Percentiles rank a stretch among this genome's conserved stretches.
These are phyloP conservation scores for Lentinula detonsa DNA, from an alignment of 768 basidiomycete species.

Conservation along the genomic window DNA sequence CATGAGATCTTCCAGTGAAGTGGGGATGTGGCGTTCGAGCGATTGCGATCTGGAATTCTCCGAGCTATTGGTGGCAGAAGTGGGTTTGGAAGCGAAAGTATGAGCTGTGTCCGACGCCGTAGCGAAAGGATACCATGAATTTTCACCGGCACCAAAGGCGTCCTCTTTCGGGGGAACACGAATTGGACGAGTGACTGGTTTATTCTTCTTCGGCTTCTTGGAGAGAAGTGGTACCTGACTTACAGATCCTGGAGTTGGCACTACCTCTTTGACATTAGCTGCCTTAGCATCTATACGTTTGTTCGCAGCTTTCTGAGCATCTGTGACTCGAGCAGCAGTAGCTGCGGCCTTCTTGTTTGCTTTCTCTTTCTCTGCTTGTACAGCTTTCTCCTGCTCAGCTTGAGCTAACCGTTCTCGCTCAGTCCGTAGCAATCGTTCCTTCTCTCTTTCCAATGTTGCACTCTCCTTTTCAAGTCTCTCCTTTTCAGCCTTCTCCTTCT, in stretches of 20 bases:
- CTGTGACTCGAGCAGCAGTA: conserved; percentile 3
- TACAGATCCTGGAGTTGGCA: conserved; percentile 24
- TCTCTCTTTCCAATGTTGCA: conserved; percentile 27
- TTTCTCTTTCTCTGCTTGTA: conserved; percentile 18
- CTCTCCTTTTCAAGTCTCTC: conserved; percentile 35
- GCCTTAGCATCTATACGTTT: conserved; percentile 12
- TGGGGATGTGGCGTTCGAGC: conserved; percentile 42
- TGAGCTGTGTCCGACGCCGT: conserved; percentile 39
- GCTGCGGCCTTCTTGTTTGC: not conserved
- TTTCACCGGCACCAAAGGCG: conserved; percentile 31
- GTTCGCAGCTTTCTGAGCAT: conserved; percentile 12
- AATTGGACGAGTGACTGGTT: conserved; percentile 53
- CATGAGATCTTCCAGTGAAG: conserved; percentile 58
- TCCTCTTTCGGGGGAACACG: conserved; percentile 55
- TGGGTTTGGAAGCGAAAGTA: conserved; percentile 24
- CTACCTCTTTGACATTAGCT: conserved; percentile 11
- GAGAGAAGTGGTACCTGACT: conserved; percentile 71
- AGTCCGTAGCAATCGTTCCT: conserved; percentile 24
- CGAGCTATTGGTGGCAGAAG: conserved; percentile 40
- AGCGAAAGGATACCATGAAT: conserved; percentile 36
- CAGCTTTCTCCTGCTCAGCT: conserved; percentile 26
- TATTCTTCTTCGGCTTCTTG: conserved; percentile 81
- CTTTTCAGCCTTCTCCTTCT: conserved; percentile 28
- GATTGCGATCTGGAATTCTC: conserved; percentile 59
- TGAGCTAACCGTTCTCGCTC: conserved; percentile 29